Conservation (phyloP, 2,329 filamentous ascomycete species). For the Lecanosticta acicola region DNA sequence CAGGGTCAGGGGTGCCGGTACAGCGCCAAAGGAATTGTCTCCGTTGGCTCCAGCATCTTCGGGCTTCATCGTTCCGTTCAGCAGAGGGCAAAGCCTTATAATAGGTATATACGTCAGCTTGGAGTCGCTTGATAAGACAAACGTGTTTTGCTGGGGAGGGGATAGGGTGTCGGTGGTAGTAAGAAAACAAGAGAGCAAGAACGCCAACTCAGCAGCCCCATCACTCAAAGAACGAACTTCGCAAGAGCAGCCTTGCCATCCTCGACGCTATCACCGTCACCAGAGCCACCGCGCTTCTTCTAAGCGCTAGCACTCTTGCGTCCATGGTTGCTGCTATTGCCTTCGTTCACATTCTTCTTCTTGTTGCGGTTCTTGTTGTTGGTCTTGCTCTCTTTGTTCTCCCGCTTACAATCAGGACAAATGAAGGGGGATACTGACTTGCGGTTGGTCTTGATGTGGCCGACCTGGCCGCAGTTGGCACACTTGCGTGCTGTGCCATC, state of each 20-base stretch:
- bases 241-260: constrained; percentile 9
- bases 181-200: neutral
- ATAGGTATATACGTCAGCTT: constrained; percentile 25
- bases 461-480: constrained; percentile 92
- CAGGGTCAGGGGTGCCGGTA: constrained; percentile 28
- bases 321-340: constrained; percentile 9
- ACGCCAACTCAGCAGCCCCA: neutral
- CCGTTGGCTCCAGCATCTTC: constrained; percentile 32
- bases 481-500: constrained; percentile 75
- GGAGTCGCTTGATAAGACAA: constrained; percentile 19
- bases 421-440: constrained; percentile 58
- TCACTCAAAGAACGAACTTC: constrained; percentile 20
- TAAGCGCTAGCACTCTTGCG: constrained; percentile 9
- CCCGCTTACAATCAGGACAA: constrained; percentile 16
- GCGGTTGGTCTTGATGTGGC: constrained; percentile 98
- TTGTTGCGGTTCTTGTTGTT: too few species aligned
- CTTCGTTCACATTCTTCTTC: constrained; percentile 10
- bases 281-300: constrained; percentile 6
- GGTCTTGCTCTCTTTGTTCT: constrained; percentile 8
- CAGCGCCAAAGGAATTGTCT: constrained; percentile 32
- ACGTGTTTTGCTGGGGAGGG: constrained; percentile 2
- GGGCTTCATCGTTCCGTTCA: constrained; percentile 62
- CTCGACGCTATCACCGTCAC: constrained; percentile 9
- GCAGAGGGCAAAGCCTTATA: constrained; percentile 69
- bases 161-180: neutral